A percentile compares a stretch with the other conserved stretches of the same genome.
Conservation (phyloP, 306 rosid species). For the Trifolium subterraneum region DNA sequence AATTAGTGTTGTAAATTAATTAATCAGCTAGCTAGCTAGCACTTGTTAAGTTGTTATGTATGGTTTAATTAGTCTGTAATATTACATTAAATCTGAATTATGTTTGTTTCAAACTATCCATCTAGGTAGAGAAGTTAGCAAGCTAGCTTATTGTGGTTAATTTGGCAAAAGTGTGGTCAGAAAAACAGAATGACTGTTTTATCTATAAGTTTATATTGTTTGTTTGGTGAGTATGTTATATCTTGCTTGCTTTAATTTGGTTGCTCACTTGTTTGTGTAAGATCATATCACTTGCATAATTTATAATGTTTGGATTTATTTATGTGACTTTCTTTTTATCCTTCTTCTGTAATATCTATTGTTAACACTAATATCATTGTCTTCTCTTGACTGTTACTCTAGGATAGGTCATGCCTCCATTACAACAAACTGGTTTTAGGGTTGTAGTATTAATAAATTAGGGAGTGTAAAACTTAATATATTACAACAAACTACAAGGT, state of each 20-base stretch:
- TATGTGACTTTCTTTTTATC: not conserved
- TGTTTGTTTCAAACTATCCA: constrained; percentile 26
- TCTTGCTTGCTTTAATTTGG: not conserved
- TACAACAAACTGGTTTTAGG: too few relatives aligned
- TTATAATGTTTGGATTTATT: not conserved
- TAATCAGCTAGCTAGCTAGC: constrained; percentile 10
- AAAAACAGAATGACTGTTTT: constrained; percentile 34
- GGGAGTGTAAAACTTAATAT: too few relatives aligned
- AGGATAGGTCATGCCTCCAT: too few relatives aligned
- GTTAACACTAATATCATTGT: too few relatives aligned
- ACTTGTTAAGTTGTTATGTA: constrained; percentile 30
- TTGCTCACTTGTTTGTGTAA: not conserved
- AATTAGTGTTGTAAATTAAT: constrained; percentile 34
- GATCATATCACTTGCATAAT: not conserved
- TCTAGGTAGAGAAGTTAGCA: constrained; percentile 20
- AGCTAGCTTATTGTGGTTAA: constrained; percentile 22
- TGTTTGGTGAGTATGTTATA: constrained; percentile 27
- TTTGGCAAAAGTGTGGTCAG: constrained; percentile 29
- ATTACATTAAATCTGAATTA: constrained; percentile 1
- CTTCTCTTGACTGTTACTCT: too few relatives aligned
- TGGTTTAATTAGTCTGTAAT: constrained; percentile 26
- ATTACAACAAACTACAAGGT: too few relatives aligned
- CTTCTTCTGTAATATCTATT: too few relatives aligned
- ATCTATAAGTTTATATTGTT: constrained; percentile 12
- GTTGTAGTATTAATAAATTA: too few relatives aligned